phyloP scores from a whole-genome alignment of 164 flowering plant species.

The Kalanchoe fedtschenkoi region DNA sequence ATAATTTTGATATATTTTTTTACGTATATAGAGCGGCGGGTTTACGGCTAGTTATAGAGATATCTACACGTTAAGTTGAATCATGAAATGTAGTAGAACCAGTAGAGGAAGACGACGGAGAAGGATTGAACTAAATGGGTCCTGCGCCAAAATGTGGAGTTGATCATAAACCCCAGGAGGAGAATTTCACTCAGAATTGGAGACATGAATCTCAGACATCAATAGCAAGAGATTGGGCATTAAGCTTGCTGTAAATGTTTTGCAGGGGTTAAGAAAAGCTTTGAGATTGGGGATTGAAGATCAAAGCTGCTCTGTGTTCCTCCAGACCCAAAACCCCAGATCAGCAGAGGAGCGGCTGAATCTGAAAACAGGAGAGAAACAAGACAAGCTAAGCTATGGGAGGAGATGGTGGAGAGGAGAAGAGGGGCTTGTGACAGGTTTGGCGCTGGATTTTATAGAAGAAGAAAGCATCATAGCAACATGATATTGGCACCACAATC shows the following conservation, averaged over 20 bases:
- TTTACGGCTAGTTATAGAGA: neutral
- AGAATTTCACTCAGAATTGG: constrained; percentile 41
- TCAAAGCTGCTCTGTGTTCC: constrained; percentile 3
- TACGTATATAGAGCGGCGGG: neutral
- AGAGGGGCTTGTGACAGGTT: constrained; percentile 11
- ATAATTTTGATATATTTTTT: neutral
- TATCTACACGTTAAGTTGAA: neutral
- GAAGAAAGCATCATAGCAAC: constrained; percentile 1
- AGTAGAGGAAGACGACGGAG: constrained; percentile 57
- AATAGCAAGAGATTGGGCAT: constrained; percentile 22
- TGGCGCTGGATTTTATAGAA: constrained; percentile 27
- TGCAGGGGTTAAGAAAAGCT: neutral
- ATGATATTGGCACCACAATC: neutral
- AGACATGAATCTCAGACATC: constrained; percentile 47
- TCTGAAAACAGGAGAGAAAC: neutral
- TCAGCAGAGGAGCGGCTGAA: neutral
- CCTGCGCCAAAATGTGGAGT: constrained; percentile 34
- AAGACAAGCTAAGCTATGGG: neutral
- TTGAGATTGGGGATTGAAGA: neutral
- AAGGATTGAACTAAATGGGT: constrained; percentile 55
- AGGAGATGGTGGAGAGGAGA: constrained; percentile 11
- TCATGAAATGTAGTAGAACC: constrained; percentile 41
- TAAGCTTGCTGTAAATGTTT: constrained; percentile 6
- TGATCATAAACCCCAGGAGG: constrained; percentile 33
- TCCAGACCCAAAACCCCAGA: neutral